Evolutionary conservation across 2,329 filamentous ascomycete genomes (phyloP).

Genomic region (Didymosphaeria variabile): DNA sequence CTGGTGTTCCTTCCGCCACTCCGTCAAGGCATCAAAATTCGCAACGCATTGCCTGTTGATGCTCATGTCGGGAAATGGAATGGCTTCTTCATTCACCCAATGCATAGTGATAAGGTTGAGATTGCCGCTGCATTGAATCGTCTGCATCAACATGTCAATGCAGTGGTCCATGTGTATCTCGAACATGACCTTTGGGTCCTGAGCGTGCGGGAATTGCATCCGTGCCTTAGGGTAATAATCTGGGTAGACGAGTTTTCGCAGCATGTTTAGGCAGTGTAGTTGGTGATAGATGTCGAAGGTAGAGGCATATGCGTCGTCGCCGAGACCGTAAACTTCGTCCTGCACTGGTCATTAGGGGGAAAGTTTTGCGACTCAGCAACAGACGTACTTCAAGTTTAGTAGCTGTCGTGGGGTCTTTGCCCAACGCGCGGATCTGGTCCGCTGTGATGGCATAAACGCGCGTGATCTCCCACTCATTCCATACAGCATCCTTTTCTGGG

Average conservation of each 20-base stretch:
- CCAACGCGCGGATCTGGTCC: conserved; percentile 18
- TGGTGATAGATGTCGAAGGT: conserved; percentile 12
- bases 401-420: conserved; percentile 18
- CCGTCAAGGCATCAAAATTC: conserved; percentile 6
- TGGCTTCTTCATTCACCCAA: conserved; percentile 13
- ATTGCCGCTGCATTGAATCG: conserved; percentile 11
- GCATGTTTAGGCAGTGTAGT: conserved; percentile 11
- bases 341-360: background rate
- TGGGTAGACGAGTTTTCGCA: conserved; percentile 13
- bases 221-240: conserved; percentile 2
- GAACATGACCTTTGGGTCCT: conserved; percentile 3
- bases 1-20: conserved; percentile 11
- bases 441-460: conserved; percentile 20
- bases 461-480: conserved; percentile 27
- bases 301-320: conserved; percentile 12
- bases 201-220: conserved; percentile 6
- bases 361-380: too few relatives aligned
- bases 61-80: conserved; percentile 12
- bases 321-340: conserved; percentile 11
- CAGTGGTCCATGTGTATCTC: conserved; percentile 14
- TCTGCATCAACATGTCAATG: conserved; percentile 12
- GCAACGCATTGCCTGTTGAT: conserved; percentile 10
- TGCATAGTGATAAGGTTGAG: conserved; percentile 12
- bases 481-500: conserved; percentile 20
- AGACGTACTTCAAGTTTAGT: conserved; percentile 16